Conservation (phyloP, 1,139 yeast genomes). For the Yamadazyma atlantica region DNA sequence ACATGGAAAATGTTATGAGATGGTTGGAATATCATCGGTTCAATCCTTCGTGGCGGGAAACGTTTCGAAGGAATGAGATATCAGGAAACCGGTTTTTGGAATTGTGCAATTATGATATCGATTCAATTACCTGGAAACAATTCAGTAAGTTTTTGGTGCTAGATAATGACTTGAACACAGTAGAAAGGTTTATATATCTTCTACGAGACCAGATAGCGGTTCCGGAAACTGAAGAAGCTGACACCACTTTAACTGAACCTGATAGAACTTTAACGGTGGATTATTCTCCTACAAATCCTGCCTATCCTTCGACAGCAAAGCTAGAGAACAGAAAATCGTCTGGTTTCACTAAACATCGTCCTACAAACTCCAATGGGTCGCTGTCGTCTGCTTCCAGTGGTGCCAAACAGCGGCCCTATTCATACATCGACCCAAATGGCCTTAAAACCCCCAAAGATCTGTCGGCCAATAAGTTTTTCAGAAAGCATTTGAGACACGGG, state of each 20-base stretch:
- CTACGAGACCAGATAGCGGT: conserved; percentile 26
- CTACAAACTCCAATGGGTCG: conserved; percentile 23
- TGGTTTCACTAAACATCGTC: conserved; percentile 24
- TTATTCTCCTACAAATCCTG: conserved; percentile 11
- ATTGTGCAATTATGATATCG: conserved; percentile 64
- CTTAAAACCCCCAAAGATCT: conserved; percentile 20
- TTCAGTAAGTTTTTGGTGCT: conserved; percentile 35
- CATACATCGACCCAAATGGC: conserved; percentile 48
- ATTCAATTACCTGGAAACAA: conserved; percentile 49
- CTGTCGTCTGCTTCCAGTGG: conserved; percentile 17
- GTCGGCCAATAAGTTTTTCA: conserved; percentile 53
- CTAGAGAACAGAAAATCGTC: conserved; percentile 36
- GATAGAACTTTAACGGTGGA: conserved; percentile 5
- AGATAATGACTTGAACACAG: conserved; percentile 48
- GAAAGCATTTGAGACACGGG: conserved; percentile 41
- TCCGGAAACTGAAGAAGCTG: conserved; percentile 19
- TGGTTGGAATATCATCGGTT: conserved; percentile 74
- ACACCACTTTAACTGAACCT: conserved; percentile 15
- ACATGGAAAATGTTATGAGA: conserved; percentile 56
- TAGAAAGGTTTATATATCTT: conserved; percentile 51
- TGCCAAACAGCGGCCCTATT: conserved; percentile 49
- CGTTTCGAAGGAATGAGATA: conserved; percentile 59
- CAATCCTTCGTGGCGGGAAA: conserved; percentile 68
- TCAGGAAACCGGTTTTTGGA: conserved; percentile 66
- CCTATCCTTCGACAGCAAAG: conserved; percentile 17